Evolutionary conservation across 306 rosid species (phyloP).

Genomic region (Cicer yamashitae): DNA sequence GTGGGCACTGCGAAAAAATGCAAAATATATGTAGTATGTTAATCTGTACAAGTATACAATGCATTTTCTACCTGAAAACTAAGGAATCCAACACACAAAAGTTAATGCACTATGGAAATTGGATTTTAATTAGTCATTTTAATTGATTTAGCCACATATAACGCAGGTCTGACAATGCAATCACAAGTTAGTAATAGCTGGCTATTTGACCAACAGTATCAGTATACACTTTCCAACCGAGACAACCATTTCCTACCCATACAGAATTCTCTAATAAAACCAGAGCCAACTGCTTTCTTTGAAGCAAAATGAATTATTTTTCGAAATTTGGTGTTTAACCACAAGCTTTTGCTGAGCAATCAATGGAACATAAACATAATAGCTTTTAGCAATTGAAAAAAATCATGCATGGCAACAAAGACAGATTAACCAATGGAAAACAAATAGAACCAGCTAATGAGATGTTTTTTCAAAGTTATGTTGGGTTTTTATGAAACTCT

Average conservation of each 20-base stretch:
- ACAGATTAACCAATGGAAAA: conserved; percentile 20
- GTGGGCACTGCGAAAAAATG: conserved; percentile 23
- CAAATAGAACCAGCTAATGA: conserved; percentile 24
- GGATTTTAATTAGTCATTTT: conserved; percentile 38
- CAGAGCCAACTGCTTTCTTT: neutral
- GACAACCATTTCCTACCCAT: conserved; percentile 19
- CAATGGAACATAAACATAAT: conserved; percentile 6
- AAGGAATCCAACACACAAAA: neutral
- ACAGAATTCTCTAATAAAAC: conserved; percentile 13
- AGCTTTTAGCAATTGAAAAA: conserved; percentile 3
- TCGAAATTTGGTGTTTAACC: conserved; percentile 8
- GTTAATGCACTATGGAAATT: conserved; percentile 10
- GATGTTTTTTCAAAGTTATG: conserved; percentile 24
- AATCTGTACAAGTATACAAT: conserved; percentile 17
- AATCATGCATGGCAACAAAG: conserved; percentile 4
- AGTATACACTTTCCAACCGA: conserved; percentile 24
- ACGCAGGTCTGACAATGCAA: conserved; percentile 10
- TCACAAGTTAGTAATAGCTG: conserved; percentile 28
- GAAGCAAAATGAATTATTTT: conserved; percentile 7
- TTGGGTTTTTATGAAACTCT: neutral
- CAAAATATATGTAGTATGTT: neutral
- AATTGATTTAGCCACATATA: conserved; percentile 16
- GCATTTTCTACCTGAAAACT: neutral
- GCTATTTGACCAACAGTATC: conserved; percentile 8
- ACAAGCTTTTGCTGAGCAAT: neutral